Conservation (phyloP, 2,329 filamentous ascomycete genomes). For the Colletotrichum sp. region DNA sequence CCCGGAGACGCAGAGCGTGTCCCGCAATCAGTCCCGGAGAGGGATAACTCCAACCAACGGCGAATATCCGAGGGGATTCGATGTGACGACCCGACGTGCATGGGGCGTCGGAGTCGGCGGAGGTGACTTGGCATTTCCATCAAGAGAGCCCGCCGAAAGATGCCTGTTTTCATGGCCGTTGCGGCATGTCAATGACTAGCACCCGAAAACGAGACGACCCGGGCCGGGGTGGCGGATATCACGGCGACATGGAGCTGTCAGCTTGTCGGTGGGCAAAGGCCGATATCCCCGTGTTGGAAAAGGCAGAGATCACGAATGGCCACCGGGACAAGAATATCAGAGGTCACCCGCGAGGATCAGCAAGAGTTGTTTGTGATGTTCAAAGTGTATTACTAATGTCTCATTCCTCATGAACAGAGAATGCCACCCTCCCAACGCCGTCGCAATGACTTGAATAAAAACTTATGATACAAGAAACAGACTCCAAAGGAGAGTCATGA, state of each 20-base stretch:
- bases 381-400: constrained; percentile 7
- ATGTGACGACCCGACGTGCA: not conserved
- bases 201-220: not conserved
- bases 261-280: not conserved
- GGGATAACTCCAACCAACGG: not conserved
- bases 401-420: constrained; percentile 16
- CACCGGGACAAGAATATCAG: not conserved
- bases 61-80: not conserved
- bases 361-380: not conserved
- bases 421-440: constrained; percentile 13
- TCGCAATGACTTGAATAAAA: constrained; percentile 11
- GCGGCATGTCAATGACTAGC: not conserved
- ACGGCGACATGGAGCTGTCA: not conserved
- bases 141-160: not conserved
- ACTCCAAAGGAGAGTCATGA: not conserved
- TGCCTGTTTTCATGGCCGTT: not conserved
- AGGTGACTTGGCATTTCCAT: not conserved
- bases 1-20: not conserved
- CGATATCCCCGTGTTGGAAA: not conserved
- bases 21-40: not conserved
- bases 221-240: not conserved
- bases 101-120: not conserved
- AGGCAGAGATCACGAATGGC: not conserved
- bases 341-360: not conserved
- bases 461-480: constrained; percentile 6